Evolutionary conservation across 192 early-diverging fungal species (phyloP).

Genomic region (Backusella mclennaniae): DNA sequence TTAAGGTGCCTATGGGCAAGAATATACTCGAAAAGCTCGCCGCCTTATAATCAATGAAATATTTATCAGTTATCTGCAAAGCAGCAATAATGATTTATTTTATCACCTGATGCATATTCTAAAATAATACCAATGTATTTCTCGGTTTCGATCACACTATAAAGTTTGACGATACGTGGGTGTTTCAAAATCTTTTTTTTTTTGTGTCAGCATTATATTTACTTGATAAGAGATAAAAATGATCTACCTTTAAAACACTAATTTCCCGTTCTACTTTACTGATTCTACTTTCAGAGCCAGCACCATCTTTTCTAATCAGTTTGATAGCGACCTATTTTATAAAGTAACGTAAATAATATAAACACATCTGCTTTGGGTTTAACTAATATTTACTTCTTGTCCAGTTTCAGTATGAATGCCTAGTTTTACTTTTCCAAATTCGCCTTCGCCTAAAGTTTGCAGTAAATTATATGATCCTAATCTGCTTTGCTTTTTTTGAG

Average conservation of each 20-base stretch:
- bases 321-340: slow-evolving; percentile 84
- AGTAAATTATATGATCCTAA: slow-evolving; percentile 79
- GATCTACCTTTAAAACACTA: slow-evolving; percentile 78
- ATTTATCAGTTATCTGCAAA: not conserved
- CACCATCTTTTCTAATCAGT: slow-evolving; percentile 87
- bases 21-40: slow-evolving; percentile 78
- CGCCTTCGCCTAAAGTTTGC: slow-evolving; percentile 88
- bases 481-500: slow-evolving; percentile 15
- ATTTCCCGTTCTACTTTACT: slow-evolving; percentile 94
- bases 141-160: slow-evolving; percentile 83
- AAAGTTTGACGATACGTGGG: slow-evolving; percentile 74
- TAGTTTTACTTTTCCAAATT: slow-evolving; percentile 90
- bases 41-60: slow-evolving; percentile 9
- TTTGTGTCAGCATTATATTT: slow-evolving; percentile 10
- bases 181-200: slow-evolving; percentile 63
- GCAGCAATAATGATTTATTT: not conserved
- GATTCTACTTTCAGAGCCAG: slow-evolving; percentile 70
- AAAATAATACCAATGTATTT: slow-evolving; percentile 84
- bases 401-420: slow-evolving; percentile 64
- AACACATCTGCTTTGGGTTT: not conserved
- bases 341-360: not conserved
- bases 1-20: slow-evolving; percentile 73
- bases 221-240: not conserved
- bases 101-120: slow-evolving; percentile 72
- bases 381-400: slow-evolving; percentile 25